Base-by-base conservation (phyloP, 106 monocot species). In the Dendrobium nobile region DNA sequence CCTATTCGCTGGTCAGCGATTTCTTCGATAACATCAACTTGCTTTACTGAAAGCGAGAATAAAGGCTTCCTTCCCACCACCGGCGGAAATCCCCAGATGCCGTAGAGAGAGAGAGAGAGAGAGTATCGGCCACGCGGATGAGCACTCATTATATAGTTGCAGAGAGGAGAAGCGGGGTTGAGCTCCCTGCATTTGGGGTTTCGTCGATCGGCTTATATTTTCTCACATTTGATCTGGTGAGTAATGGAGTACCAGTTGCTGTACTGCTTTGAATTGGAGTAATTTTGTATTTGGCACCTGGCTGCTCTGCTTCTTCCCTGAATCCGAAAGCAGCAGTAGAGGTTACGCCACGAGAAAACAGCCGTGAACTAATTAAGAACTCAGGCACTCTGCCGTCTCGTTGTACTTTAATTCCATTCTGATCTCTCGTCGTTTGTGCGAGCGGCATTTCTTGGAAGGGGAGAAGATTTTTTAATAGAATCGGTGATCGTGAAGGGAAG, bases 391-490 rank as follows among this genome's bases (percentile, higher is more conserved):
- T 24, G 26, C 51, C 51, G 51, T 51, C 51, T 72, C 17, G 37
- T 72, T 72, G 26, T 28, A 40, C 37, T 72, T 72, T 26, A 16
- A 72, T 15, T 72, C 16, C 37, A 72, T 74, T 74, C 74, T 11
- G 74, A n/a, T 18, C 20, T 16, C 74, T 74, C 20, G 74, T 74
- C 74, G 74, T 74, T 74, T 42, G 19, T 20, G 43, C 74, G 44
- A 44, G 19, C 26, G 26, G 64, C 22, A 65, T 65, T 65, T 65
- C 26, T 26, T 20, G 64, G 22, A 22, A 65, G 9, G 26, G 18
- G n/a, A 22, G 26, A 11, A 20, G 20, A 26, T 65, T 65, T 65
- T 20, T 61, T 22, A 8, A 65, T 20, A 65, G 64, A 65, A 26
- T 22, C 24, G 26, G 64, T 7, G 64, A 51, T 15, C 15, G 51